These are phyloP conservation scores for Pyrenophora graminea DNA, from an alignment of 2,329 filamentous ascomycete genomes.

Conservation along the genomic window DNA sequence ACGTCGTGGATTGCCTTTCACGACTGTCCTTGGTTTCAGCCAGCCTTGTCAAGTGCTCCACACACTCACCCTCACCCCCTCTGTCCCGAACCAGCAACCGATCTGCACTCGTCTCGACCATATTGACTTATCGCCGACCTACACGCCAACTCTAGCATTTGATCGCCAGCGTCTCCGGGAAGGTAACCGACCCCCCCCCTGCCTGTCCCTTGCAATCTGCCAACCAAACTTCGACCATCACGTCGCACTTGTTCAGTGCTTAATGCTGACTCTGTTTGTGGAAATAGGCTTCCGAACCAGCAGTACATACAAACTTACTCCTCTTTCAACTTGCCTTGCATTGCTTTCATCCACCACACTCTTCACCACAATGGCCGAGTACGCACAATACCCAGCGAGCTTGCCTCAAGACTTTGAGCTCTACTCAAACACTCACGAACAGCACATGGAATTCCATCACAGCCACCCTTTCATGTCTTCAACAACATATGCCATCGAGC, in stretches of 20 bases:
- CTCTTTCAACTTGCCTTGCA: conserved; percentile 8
- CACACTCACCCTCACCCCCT: conserved; percentile 32
- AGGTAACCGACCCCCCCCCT: conserved; percentile 44
- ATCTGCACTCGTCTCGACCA: conserved; percentile 31
- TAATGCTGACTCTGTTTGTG: conserved; percentile 34
- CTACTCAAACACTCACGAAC: conserved; percentile 41
- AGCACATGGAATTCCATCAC: conserved; percentile 39
- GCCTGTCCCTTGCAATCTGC: conserved; percentile 28
- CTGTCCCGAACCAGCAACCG: conserved; percentile 26
- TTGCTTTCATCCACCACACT: conserved; percentile 9
- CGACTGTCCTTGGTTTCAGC: conserved; percentile 31
- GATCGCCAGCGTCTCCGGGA: conserved; percentile 30
- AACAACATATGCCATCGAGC: conserved; percentile 37
- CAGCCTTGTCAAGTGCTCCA: conserved; percentile 29
- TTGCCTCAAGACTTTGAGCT: conserved; percentile 48
- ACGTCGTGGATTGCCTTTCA: conserved; percentile 16
- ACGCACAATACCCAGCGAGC: conserved; percentile 32
- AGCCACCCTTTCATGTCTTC: conserved; percentile 37
- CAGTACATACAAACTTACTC: conserved; percentile 16
- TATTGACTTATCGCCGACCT: conserved; percentile 33
- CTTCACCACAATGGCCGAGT: conserved; percentile 42
- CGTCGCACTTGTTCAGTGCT: conserved; percentile 21
- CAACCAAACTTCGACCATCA: conserved; percentile 24
- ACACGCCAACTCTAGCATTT: conserved; percentile 32
- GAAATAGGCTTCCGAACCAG: conserved; percentile 22